phyloP scores from a whole-genome alignment of 1,284 basidiomycete species.

The Naganishia albida region DNA sequence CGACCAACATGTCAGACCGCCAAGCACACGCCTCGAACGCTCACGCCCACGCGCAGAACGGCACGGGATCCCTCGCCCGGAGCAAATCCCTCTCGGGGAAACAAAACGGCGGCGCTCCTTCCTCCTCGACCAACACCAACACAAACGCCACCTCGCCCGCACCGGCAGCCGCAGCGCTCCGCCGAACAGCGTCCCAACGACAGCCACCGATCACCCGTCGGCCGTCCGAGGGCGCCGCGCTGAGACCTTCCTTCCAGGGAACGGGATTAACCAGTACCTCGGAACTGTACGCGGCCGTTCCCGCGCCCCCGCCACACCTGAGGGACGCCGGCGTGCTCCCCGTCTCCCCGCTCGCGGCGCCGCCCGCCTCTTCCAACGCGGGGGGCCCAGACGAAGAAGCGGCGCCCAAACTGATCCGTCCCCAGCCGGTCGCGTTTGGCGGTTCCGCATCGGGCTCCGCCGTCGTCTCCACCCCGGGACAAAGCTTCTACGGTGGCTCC shows the following conservation, averaged over 20 bases:
- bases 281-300: conserved; percentile 20
- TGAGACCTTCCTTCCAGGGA: not conserved
- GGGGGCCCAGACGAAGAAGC: not conserved
- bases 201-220: conserved; percentile 3
- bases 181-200: conserved; percentile 18
- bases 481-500: conserved; percentile 1
- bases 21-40: conserved; percentile 18
- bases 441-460: not conserved
- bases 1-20: not conserved
- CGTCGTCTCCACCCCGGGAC: not conserved
- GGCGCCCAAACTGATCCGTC: not conserved
- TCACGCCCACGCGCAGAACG: not conserved
- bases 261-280: conserved; percentile 2
- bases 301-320: conserved; percentile 13
- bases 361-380: not conserved
- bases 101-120: no score
- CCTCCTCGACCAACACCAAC: no score
- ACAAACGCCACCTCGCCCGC: not conserved
- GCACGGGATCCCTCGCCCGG: conserved; percentile 9
- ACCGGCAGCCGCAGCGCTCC: not conserved
- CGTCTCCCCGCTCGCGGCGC: not conserved
- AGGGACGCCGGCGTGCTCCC: conserved; percentile 1
- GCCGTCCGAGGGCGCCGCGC: not conserved
- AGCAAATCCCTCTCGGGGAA: conserved; percentile 13
- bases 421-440: conserved; percentile 16